Base-by-base conservation (phyloP, 768 basidiomycete species). In the Russula sp. region DNA sequence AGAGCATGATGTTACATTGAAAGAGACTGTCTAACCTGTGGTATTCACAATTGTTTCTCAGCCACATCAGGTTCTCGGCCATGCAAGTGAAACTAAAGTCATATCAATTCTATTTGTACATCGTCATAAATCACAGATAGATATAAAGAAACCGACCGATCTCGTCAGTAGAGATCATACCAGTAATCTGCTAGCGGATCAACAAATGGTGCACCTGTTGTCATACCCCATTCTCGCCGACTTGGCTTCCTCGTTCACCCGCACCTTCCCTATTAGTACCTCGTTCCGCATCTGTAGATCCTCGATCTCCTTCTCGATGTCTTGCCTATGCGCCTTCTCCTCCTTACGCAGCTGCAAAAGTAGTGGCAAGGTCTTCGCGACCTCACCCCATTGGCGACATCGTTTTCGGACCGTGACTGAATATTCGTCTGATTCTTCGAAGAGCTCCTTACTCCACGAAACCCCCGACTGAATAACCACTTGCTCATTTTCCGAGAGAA, bases 231-330 rank as follows among this genome's bases (percentile, higher is more conserved):
- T 51, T n/a, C 47, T 43, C 45, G 34, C 16, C 3, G 51, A 38
- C 22, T 57, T 52, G 47, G 45, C 5, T 1, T 29, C 46, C 32
- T 32, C 50, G 18, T 47, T 63, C 29, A 65, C 39, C 32, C 7
- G 38, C 16, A 56, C 51, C 16, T 35, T 56, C 52, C 59, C 66
- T 22, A 61, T 48, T 13, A 66, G 57, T 22, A 66, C 60, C 48
- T 66, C 66, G 35, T 65, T 66, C 39, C 66, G 56, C 66, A 66
- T 66, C 35, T 60, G 59, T 48, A 66, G 35, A 56, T 66, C 66
- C 42, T 65, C 64, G 11, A 66, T 60, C 59, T 66, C 66, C 52
- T 57, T 56, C 59, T 65, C 64, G 18, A 66, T 57, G 13, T 65
- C 60, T 35, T 51, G 46, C 20, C 66, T 65, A 29, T 65, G 51